These are phyloP conservation scores for Carex myosuroides DNA, from an alignment of 176 grass and related monocot species.

Conservation along the genomic window DNA sequence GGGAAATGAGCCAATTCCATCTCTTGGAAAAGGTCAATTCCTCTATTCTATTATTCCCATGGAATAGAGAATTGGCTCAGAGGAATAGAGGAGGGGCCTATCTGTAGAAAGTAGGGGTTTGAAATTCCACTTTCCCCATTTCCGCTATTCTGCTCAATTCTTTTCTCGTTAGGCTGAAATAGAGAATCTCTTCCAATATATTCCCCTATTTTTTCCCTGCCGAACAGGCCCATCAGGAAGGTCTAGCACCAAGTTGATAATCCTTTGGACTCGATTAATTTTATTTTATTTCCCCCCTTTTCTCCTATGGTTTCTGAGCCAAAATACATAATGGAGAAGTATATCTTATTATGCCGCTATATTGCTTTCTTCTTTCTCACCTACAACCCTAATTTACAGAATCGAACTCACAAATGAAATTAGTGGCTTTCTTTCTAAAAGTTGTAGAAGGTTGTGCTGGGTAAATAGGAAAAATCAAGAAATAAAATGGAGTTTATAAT, in stretches of 20 bases:
- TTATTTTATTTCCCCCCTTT: background rate
- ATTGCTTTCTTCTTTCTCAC: background rate
- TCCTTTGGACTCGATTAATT: background rate
- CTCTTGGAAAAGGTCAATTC: too few species aligned
- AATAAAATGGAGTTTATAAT: background rate
- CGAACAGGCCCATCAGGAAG: background rate
- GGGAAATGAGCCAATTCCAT: too few species aligned
- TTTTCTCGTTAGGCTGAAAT: too few species aligned
- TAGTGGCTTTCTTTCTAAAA: background rate
- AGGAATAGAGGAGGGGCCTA: too few species aligned
- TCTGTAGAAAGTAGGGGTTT: too few species aligned
- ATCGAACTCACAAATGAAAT: background rate
- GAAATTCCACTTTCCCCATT: too few species aligned
- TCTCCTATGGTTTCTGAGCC: background rate
- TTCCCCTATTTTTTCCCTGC: too few species aligned
- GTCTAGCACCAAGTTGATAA: background rate
- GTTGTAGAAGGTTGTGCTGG: background rate
- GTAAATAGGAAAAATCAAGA: background rate
- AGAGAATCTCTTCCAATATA: too few species aligned
- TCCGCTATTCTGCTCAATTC: too few species aligned
- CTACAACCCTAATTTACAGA: background rate
- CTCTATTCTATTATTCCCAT: too few species aligned
- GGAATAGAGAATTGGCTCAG: too few species aligned
- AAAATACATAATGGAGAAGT: background rate
- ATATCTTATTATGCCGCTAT: background rate